phyloP scores from a whole-genome alignment of 352 stramenopile species.

The Phytophthora tentaculata region DNA sequence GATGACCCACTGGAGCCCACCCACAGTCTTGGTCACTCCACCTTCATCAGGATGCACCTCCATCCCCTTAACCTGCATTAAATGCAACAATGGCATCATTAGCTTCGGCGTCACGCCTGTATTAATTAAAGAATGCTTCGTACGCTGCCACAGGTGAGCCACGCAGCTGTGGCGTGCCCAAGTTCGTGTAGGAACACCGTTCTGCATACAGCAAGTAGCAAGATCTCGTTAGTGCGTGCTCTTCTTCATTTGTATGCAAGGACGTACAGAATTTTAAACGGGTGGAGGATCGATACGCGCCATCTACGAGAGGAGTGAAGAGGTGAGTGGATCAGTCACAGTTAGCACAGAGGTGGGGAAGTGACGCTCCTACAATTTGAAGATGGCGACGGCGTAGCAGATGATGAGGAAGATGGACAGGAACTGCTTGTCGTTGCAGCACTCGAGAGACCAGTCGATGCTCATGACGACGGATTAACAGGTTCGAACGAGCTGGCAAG shows the following conservation, averaged over 20 bases:
- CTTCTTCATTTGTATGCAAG: not conserved
- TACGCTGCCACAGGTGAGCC: constrained; percentile 86
- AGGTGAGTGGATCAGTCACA: not conserved
- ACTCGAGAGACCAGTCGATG: constrained; percentile 72
- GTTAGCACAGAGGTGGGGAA: not conserved
- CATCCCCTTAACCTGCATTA: constrained; percentile 80
- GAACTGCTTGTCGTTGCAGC: constrained; percentile 90
- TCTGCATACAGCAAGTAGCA: constrained; percentile 34
- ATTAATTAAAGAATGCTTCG: not conserved
- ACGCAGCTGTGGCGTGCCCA: constrained; percentile 81
- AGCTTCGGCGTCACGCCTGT: not conserved
- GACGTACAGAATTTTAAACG: constrained; percentile 90
- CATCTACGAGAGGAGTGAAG: constrained; percentile 66
- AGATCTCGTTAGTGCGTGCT: not conserved
- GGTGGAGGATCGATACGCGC: constrained; percentile 84
- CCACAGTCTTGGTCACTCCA: constrained; percentile 84
- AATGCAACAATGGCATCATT: constrained; percentile 10
- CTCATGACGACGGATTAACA: constrained; percentile 24
- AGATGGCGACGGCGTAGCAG: constrained; percentile 85
- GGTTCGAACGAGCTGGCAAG: constrained; percentile 3
- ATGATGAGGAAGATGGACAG: constrained; percentile 90
- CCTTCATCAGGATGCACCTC: constrained; percentile 90
- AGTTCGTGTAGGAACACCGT: constrained; percentile 90
- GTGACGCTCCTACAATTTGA: constrained; percentile 69
- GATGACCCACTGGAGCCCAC: constrained; percentile 75